Base-by-base conservation (phyloP, 2,329 filamentous ascomycete species). In the Ramularia endophylla region DNA sequence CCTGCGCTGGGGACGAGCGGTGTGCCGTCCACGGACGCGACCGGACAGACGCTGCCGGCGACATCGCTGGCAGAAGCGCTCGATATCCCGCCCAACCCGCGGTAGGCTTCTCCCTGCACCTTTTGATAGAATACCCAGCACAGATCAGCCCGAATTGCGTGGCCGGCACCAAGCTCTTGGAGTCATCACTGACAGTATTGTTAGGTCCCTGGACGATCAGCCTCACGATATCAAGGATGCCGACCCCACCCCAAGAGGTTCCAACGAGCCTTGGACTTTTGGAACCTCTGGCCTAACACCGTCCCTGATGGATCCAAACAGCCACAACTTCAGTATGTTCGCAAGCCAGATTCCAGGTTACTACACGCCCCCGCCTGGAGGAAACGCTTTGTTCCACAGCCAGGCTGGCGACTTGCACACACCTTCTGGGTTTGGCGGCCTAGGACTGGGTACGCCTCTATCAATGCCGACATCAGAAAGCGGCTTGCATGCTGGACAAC, bases 331-430 rank as follows among this genome's bases (percentile, higher is more conserved):
- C 65, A 75, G 80, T 45, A 74, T 75, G 41, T 90, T 94, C 58
- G 80, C 83, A 50, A 87, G 85, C 64, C 85, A 89, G 50, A 78
- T 83, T 33, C 78, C 85, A 12, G 85, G 83, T 11, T 92, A 92
- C 65, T 95, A 94, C 65, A 89, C 87, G 6, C 86, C 89, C 2
- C 94, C 87, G 1, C 85, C 87, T 2, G 86, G 85, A 49, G 85
- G 84, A 33, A 87, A 84, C 59, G 84, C 85, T 13, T 67, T 90
- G 51, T 94, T 88, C 59, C 87, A 94, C 60, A 79, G 76, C 38
- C 86, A 89, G 63, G 85, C 87, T 27, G 85, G 87, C 37, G 88
- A 95, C 64, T 72, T 95, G 41, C 87, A 94, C 63, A 94, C 88
- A 2, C 87, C 88, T 3, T 81, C 77, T 22, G 71, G 89, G 56